Conservation (phyloP, 768 basidiomycete genomes). For the Termitomyces sp. region DNA sequence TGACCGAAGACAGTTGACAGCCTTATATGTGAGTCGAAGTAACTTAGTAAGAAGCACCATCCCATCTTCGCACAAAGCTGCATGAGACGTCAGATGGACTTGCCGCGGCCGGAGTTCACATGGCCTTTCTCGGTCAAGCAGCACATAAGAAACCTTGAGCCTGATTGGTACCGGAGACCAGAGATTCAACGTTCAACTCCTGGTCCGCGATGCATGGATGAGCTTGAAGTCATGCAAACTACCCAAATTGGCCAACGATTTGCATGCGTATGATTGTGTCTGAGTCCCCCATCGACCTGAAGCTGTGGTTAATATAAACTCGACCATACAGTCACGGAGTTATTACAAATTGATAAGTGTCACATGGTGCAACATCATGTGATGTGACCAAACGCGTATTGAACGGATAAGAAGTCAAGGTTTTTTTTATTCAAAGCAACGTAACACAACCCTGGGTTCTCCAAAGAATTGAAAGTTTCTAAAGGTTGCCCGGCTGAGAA, state of each 20-base stretch:
- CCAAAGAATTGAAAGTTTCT: too few relatives aligned
- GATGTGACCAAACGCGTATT: constrained; percentile 8
- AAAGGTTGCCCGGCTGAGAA: too few relatives aligned
- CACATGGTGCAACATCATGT: neutral
- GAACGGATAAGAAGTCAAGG: too few relatives aligned
- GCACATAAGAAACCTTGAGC: neutral
- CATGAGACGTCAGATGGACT: neutral
- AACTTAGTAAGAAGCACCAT: neutral
- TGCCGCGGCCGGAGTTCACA: neutral
- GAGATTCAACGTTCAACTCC: neutral
- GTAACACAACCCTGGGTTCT: too few relatives aligned
- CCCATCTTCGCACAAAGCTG: neutral
- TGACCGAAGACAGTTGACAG: constrained; percentile 1
- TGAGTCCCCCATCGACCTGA: neutral
- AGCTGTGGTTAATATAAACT: too few relatives aligned
- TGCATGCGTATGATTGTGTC: neutral
- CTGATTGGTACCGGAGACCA: neutral
- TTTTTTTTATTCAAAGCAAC: too few relatives aligned
- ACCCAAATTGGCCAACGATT: neutral
- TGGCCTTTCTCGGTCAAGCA: neutral
- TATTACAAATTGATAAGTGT: too few relatives aligned
- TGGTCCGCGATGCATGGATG: neutral
- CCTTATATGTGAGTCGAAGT: neutral
- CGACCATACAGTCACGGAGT: too few relatives aligned
- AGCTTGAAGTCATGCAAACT: too few relatives aligned